Conservation (phyloP, 345 rosid genomes). For the Corymbia maculata region DNA sequence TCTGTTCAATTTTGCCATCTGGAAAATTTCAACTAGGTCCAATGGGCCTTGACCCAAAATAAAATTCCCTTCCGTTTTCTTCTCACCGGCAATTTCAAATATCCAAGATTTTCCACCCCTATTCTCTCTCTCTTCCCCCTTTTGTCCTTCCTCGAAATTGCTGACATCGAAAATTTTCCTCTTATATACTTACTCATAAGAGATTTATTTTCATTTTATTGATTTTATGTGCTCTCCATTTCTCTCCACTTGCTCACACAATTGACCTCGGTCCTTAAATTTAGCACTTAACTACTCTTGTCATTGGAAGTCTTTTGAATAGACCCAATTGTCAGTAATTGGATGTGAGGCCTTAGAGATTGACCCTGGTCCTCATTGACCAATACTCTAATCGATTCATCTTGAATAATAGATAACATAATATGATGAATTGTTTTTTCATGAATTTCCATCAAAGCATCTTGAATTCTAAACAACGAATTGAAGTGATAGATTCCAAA, state of each 20-base stretch:
- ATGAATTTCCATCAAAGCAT: neutral
- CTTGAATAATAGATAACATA: neutral
- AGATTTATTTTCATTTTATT: neutral
- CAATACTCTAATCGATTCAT: neutral
- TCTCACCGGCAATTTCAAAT: neutral
- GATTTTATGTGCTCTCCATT: neutral
- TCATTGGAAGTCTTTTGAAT: neutral
- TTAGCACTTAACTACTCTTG: neutral
- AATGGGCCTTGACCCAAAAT: neutral
- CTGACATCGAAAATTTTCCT: neutral
- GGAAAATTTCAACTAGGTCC: neutral
- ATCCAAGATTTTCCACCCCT: neutral
- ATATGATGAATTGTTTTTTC: neutral
- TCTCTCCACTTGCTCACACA: neutral
- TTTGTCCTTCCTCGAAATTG: neutral
- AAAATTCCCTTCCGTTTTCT: neutral
- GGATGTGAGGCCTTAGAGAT: neutral
- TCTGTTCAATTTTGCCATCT: neutral
- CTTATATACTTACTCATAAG: neutral
- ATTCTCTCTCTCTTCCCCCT: neutral
- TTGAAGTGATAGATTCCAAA: neutral
- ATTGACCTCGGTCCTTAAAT: neutral
- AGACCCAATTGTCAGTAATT: neutral
- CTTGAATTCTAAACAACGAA: neutral
- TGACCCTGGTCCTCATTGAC: neutral